Evolutionary conservation across 441 rosid genomes (phyloP), one percentile per base, ranked within the genome.

Genomic region (Cnidoscolus chayamansa): DNA sequence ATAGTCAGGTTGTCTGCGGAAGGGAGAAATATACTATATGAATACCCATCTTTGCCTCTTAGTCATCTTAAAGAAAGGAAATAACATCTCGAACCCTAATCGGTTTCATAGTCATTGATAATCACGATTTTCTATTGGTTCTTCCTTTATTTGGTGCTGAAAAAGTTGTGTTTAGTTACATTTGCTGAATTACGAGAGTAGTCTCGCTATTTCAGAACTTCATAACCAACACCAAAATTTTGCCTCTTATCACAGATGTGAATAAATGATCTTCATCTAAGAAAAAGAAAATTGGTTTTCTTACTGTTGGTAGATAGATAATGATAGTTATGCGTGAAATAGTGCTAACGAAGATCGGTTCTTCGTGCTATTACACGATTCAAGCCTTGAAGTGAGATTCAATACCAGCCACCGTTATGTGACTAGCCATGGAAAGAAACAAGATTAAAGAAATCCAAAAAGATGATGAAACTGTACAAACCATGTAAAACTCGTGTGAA

Each of bases 361-460:
- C 72, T 40, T 55, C 19, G 35, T 55, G 62, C 7, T 55, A 19
- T 20, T 12, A 25, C 25, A 25, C 25, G 25, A 25, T 25, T 25
- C 25, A 25, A 25, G 25, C 25, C 25, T 35, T 48, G n/a, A 37
- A 32, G 16, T 4, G 71, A 32, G 59, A 67, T 31, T 37, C 10
- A 53, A 32, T 68, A 8, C 40, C 20, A 40, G 3, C 35, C 48
- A 32, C 55, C 19, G 1, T 10, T 65, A 15, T 45, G 25, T 30
- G 30, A 19, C 40, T 47, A 57, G 19, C 10, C 10, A 16, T 30
- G 10, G 7, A 48, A 71, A 54, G 62, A 72, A 63, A 53, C 62
- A 53, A 59, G 47, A 48, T 48, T 60, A 48, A 63, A 63, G 55
- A 71, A 49, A 20, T 62, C 59, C 15, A 50, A 62, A 60, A 17